A percentile compares a stretch with the other conserved stretches of the same genome.
These are phyloP conservation scores for Cerioporus squamosus DNA, from an alignment of 1,284 basidiomycete genomes.

Conservation along the genomic window DNA sequence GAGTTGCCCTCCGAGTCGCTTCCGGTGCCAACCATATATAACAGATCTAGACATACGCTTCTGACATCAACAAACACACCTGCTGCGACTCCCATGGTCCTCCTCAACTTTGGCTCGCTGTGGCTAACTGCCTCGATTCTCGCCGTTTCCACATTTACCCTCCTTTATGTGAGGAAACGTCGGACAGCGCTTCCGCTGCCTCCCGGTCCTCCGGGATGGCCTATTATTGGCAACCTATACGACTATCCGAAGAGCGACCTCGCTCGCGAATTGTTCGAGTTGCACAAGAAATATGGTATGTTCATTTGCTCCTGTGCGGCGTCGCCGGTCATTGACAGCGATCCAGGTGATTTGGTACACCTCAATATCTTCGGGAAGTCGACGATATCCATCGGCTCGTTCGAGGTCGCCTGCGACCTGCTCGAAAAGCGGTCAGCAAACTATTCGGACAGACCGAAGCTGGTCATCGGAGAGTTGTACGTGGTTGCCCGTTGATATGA, in stretches of 20 bases:
- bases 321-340: background rate
- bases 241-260: background rate
- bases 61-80: no score
- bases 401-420: slow-evolving; percentile 36
- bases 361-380: slow-evolving; percentile 7
- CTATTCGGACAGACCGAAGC: slow-evolving; percentile 16
- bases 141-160: no score
- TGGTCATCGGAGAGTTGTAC: slow-evolving; percentile 10
- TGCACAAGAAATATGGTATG: background rate
- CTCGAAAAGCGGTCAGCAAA: slow-evolving; percentile 43
- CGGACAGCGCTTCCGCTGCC: background rate
- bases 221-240: background rate
- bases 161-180: no score
- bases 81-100: no score
- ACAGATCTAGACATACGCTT: no score
- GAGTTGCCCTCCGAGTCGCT: no score
- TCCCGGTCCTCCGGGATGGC: background rate
- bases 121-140: no score
- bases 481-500: background rate
- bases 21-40: no score
- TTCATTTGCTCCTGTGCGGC: background rate
- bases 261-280: background rate
- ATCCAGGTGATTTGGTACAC: slow-evolving; percentile 10
- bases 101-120: no score
- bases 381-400: slow-evolving; percentile 14